Evolutionary conservation across 176 grass and related monocot species (phyloP), one percentile per base, ranked within the genome.

Genomic region (Rhynchospora breviuscula): DNA sequence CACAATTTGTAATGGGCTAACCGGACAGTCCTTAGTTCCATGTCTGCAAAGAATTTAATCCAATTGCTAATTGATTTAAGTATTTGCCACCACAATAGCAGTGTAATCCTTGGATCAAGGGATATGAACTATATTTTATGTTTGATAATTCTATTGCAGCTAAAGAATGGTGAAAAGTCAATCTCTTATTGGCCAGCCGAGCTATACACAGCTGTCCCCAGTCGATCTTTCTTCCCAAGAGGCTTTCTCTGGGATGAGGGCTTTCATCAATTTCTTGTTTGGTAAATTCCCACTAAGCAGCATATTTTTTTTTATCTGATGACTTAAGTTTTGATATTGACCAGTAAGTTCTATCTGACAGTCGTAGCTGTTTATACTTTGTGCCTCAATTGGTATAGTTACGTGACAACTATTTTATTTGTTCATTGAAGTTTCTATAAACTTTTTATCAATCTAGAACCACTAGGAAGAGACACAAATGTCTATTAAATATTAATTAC

Each of bases 201-300:
- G 7, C 87, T 98, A 46, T 98, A 93, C 88, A 95, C 96, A 25
- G 96, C 93, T 94, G 96, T 98, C 35, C 96, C 93, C 40, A 98
- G 96, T 84, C 83, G 96, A 47, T 95, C 96, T 63, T 93, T 98
- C 85, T 98, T 98, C 73, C 96, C 91, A 53, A 93, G 96, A 84
- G 96, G 96, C 51, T 98, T 98, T 86, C 85, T 98, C 68, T 98
- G 96, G 93, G 96, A 98, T 33, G 93, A 98, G 69, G 96, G 96
- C 29, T 98, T 98, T 86, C 96, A 98, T 90, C 92, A 98, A 77
- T 77, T 98, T 85, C 63, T 95, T 23, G 89, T 98, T 66, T 85
- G 96, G 94, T 97, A 90, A 85, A 77, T 40, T 40, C 23, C 79
- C 61, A 84, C 59, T 53, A 84, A 84, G 11, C 76, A 63, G 52